phyloP scores from a whole-genome alignment of 2,329 filamentous ascomycete species.

The Colletotrichum sp. region DNA sequence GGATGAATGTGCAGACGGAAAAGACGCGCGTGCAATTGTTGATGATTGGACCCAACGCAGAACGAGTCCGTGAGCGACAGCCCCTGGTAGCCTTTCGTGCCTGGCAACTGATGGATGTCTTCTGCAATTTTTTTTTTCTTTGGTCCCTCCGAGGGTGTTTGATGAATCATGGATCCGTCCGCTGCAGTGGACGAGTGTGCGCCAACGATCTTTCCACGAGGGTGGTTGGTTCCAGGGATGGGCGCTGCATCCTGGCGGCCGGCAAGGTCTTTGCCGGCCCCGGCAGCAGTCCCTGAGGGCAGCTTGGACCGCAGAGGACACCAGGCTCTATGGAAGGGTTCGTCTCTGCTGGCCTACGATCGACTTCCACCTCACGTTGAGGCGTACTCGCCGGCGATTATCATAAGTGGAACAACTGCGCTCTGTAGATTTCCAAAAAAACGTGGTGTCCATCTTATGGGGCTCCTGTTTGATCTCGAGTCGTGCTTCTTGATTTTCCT shows the following conservation, averaged over 20 bases:
- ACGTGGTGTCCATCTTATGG: neutral
- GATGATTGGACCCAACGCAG: neutral
- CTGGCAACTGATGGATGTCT: neutral
- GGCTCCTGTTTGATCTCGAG: neutral
- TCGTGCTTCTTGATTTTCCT: neutral
- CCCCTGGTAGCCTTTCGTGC: neutral
- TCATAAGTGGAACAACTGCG: neutral
- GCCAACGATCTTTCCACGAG: slow-evolving; percentile 17
- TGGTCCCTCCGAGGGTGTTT: neutral
- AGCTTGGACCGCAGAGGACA: slow-evolving; percentile 2
- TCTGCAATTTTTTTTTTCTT: neutral
- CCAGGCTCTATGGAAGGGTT: neutral
- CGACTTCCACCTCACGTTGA: neutral
- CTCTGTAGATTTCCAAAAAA: neutral
- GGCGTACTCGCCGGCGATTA: neutral
- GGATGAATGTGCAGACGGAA: neutral
- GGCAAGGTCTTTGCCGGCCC: slow-evolving; percentile 2
- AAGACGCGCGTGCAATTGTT: neutral
- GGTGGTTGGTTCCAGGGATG: slow-evolving; percentile 4
- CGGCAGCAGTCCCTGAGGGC: neutral
- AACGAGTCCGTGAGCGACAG: neutral
- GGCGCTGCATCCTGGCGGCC: slow-evolving; percentile 3
- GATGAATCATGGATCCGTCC: slow-evolving; percentile 14
- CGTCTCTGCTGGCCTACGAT: neutral
- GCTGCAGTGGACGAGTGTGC: slow-evolving; percentile 3